These are phyloP conservation scores for Phialemonium atrogriseum DNA, from an alignment of 2,329 filamentous ascomycete species.

Conservation along the genomic window DNA sequence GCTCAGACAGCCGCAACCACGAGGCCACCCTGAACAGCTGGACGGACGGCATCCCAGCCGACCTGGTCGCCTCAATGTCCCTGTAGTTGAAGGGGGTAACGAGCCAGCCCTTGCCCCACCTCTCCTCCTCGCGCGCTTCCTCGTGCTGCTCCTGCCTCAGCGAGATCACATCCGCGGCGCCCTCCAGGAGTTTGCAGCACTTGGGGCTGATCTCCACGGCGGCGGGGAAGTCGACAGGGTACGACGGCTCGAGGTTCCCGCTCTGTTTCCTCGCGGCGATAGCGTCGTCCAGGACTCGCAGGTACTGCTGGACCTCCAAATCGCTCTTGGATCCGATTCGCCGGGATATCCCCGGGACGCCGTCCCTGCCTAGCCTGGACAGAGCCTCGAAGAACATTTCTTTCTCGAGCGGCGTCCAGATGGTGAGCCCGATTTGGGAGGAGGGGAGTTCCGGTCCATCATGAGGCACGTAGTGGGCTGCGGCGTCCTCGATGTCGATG, in stretches of 20 bases:
- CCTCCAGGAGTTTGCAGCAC: conserved; percentile 58
- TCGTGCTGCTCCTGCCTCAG: conserved; percentile 57
- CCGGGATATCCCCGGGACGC: conserved; percentile 53
- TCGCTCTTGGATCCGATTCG: conserved; percentile 64
- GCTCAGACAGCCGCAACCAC: conserved; percentile 57
- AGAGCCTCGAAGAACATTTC: conserved; percentile 58
- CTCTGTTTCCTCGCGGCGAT: conserved; percentile 29
- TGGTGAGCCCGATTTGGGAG: conserved; percentile 58
- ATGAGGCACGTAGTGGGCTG: conserved; percentile 23
- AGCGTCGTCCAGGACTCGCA: conserved; percentile 51
- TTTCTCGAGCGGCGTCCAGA: conserved; percentile 69
- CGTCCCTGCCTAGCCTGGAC: conserved; percentile 52
- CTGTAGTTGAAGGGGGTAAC: conserved; percentile 34
- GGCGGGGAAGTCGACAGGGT: conserved; percentile 51
- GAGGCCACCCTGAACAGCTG: conserved; percentile 48
- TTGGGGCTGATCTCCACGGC: conserved; percentile 63
- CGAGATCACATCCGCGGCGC: conserved; percentile 58
- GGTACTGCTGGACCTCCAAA: conserved; percentile 64
- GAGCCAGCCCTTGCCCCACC: conserved; percentile 60
- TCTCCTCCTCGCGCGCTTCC: conserved; percentile 46
- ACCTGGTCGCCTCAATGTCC: conserved; percentile 6
- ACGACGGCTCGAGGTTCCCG: conserved; percentile 26
- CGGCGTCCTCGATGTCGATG: conserved; percentile 46
- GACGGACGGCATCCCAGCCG: conserved; percentile 35
- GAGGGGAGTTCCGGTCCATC: conserved; percentile 23